Base-by-base conservation (phyloP, 2,329 filamentous ascomycete species). In the Biscogniauxia mediterranea region DNA sequence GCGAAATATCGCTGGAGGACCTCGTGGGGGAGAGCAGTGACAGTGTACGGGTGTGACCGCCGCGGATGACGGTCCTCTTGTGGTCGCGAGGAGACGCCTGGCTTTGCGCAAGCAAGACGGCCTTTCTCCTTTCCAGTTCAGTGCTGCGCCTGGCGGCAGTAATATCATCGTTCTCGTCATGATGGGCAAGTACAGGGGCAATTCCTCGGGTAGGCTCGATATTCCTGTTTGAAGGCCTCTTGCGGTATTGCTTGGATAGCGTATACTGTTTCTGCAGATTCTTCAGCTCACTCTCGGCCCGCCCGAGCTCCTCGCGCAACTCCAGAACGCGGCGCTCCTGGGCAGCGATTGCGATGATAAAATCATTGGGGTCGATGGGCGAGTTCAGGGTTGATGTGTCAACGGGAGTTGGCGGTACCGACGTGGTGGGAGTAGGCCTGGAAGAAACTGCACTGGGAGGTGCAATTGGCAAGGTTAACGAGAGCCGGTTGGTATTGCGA, bases 271-370 rank as follows among this genome's bases (percentile, higher is more conserved):
- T 89, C 80, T 97, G 98, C 64, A 99, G 80, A 51, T 80, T 84
- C 54, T 81, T 80, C 50, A 99, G 80, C 54, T 96, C 90, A 13
- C 80, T 78, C 74, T 99, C 94, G 5, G 95, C 94, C 62, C 88
- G 89, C 23, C 81, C 79, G n/a, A 99, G 81, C 75, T 98, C 94
- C 75, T 99, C 95, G 62, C 89, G 90, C 57, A 99, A 80, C 77
- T 98, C 95, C 60, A 99, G 79, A 1, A 99, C 94, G 67, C 87
- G 88, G 60, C 95, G 85, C 78, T 99, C 95, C 77, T 98, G 93
- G 15, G 92, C 89, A 52, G 95, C 95, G 70, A 99, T 90, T 60
- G 93, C 90, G 63, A 92, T 93, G 66, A 99, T 88, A 70, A 97
- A 91, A 56, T 88, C 82, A 70, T 83, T 84, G 56, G 85, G 80